These are phyloP conservation scores for Saitozyma podzolica DNA, from an alignment of 768 basidiomycete species.

Conservation along the genomic window DNA sequence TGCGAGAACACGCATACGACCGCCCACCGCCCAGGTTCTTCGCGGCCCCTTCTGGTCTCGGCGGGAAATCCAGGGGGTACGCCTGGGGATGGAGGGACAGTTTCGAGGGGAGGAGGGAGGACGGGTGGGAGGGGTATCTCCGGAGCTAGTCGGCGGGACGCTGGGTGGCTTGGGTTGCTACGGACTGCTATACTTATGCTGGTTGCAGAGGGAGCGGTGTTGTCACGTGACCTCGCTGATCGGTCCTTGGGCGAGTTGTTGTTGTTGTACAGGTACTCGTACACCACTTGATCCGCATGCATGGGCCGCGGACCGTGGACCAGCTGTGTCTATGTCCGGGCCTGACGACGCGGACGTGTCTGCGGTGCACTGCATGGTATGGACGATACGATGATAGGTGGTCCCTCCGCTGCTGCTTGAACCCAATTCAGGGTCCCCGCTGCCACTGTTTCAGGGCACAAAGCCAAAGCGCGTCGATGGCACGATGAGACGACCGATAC, in stretches of 20 bases:
- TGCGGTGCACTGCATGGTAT: not conserved
- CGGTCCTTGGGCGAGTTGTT: not conserved
- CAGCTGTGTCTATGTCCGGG: too few species aligned
- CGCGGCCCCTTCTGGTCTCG: slow-evolving; percentile 3
- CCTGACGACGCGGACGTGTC: too few species aligned
- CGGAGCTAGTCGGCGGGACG: not conserved
- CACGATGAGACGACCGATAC: not conserved
- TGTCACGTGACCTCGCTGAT: too few species aligned
- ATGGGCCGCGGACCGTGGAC: too few species aligned
- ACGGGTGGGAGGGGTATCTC: not conserved
- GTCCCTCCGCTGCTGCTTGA: not conserved
- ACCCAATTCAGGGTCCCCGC: not conserved
- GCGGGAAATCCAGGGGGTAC: slow-evolving; percentile 13
- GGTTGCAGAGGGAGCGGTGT: too few species aligned
- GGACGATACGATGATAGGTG: not conserved
- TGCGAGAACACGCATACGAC: not conserved
- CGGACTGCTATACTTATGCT: too few species aligned
- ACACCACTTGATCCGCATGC: too few species aligned
- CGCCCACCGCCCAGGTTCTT: not conserved
- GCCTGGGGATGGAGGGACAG: slow-evolving; percentile 9
- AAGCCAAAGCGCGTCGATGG: not conserved
- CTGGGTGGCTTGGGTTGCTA: not conserved
- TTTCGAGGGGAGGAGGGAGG: slow-evolving; percentile 4
- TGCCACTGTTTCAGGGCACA: not conserved
- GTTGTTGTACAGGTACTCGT: not conserved